Base-by-base conservation (phyloP, 1,139 yeast species). In the Taiozyma sp. region DNA sequence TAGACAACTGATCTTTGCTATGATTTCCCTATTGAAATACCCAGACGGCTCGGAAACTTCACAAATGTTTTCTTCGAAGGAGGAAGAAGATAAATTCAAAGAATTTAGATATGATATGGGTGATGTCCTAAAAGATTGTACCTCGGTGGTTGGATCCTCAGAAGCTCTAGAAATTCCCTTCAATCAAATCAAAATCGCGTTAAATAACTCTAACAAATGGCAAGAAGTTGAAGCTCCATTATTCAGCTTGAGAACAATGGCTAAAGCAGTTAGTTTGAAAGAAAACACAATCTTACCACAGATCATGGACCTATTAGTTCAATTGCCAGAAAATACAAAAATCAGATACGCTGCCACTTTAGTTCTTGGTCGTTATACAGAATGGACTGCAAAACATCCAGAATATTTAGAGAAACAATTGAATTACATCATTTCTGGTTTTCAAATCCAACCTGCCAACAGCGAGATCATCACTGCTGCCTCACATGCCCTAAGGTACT, bases 21-120 rank as follows among this genome's bases (percentile, higher is more conserved):
- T 92, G 57, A 81, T 90, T 49, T 71, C 71, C 44, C 96, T 87
- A 65, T 73, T 95, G 57, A 81, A 83, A 50, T 92, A 92, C 66
- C 99, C 98, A 9, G 67, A 73, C 16, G 75, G 72, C 4, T 69
- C 66, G 2, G 69, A 72, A 50, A 74, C 71, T 34, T 75, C 74
- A 30, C 57, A 57, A 12, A 54, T 60, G 12, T 68, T 70, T 54
- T 57, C 66, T 1, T 61, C 63, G 19, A 70, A 68, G 46, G 97
- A 91, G 67, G 88, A 83, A 53, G 97, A 91, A 66, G 99, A 93
- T 64, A 89, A 89, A 66, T 95, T 95, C 67, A 84, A 89, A 63
- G 96, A 90, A 51, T 93, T 92, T 69, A 78, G 99, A 62, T 95
- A 93, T 69, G 97, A 91, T 56, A 89, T 93, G 88, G 98, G 98